These are phyloP conservation scores for Wickerhamiella occidentalis DNA, from an alignment of 805 yeast genomes.

Conservation along the genomic window DNA sequence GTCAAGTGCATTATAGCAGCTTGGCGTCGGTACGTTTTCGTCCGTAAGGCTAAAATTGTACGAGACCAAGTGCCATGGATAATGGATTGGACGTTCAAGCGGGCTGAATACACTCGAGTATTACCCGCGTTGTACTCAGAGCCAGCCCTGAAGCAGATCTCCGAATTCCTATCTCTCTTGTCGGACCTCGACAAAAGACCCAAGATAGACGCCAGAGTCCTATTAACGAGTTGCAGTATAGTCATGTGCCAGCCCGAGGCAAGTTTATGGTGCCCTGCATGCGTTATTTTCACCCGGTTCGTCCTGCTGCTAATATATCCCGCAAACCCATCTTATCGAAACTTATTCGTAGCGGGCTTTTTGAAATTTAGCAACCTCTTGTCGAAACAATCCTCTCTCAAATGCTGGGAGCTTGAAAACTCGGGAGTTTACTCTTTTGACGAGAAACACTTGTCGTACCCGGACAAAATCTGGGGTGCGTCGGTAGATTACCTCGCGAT, in stretches of 20 bases:
- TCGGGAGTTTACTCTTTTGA: not conserved
- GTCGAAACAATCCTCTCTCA: not conserved
- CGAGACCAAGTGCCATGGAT: not conserved
- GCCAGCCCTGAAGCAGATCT: not conserved
- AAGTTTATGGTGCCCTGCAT: conserved; percentile 8
- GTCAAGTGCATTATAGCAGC: not conserved
- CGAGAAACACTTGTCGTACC: not conserved
- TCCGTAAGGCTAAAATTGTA: not conserved
- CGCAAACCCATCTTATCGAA: not conserved
- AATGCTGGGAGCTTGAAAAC: conserved; percentile 1
- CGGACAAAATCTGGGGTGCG: conserved; percentile 2
- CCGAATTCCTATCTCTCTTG: not conserved
- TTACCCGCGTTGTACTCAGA: not conserved
- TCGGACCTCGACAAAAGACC: not conserved
- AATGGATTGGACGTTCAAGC: not conserved
- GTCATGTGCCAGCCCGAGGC: conserved; percentile 1
- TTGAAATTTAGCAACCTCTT: not conserved
- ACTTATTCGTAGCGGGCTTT: not conserved
- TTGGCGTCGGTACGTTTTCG: not conserved
- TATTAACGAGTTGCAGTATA: not conserved
- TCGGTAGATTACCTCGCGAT: not conserved
- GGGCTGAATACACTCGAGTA: not conserved
- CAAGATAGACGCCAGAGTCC: not conserved
- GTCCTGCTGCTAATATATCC: not conserved
- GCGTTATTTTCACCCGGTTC: not conserved